Percentiles rank a stretch among this genome's conserved stretches.
These are phyloP conservation scores for Starmerella apicola DNA, from an alignment of 805 yeast species.

Conservation along the genomic window DNA sequence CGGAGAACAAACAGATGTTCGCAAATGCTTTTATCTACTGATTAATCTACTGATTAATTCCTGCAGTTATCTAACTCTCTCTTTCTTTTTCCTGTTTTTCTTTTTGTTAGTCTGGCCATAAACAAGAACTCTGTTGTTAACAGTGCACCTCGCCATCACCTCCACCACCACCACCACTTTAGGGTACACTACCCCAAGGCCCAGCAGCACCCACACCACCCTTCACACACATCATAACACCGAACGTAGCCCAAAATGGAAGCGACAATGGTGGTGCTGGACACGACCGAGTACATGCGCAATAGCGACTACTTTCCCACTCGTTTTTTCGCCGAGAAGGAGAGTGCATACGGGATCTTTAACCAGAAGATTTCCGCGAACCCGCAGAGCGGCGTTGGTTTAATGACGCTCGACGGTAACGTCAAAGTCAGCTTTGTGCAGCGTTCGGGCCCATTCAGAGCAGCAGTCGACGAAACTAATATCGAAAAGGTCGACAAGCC, in stretches of 20 bases:
- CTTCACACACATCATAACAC: too few relatives aligned
- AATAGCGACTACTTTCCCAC: conserved; percentile 88
- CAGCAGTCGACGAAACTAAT: conserved; percentile 68
- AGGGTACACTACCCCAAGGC: too few relatives aligned
- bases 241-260: conserved; percentile 40
- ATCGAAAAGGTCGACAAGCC: conserved; percentile 44
- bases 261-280: conserved; percentile 90
- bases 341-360: conserved; percentile 77
- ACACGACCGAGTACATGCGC: conserved; percentile 90
- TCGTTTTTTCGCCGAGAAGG: conserved; percentile 84
- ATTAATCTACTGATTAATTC: too few relatives aligned
- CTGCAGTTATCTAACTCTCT: too few relatives aligned
- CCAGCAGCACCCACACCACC: too few relatives aligned
- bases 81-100: too few relatives aligned
- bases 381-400: conserved; percentile 89
- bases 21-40: too few relatives aligned
- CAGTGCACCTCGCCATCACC: too few relatives aligned
- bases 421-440: conserved; percentile 82
- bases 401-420: conserved; percentile 78
- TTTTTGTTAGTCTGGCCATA: too few relatives aligned
- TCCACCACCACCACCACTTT: too few relatives aligned
- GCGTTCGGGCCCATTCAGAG: conserved; percentile 72
- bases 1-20: too few relatives aligned
- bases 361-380: conserved; percentile 74
- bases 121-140: too few relatives aligned